Evolutionary conservation across 2,329 filamentous ascomycete species (phyloP).

Genomic region (Penicillium psychrosexuale): DNA sequence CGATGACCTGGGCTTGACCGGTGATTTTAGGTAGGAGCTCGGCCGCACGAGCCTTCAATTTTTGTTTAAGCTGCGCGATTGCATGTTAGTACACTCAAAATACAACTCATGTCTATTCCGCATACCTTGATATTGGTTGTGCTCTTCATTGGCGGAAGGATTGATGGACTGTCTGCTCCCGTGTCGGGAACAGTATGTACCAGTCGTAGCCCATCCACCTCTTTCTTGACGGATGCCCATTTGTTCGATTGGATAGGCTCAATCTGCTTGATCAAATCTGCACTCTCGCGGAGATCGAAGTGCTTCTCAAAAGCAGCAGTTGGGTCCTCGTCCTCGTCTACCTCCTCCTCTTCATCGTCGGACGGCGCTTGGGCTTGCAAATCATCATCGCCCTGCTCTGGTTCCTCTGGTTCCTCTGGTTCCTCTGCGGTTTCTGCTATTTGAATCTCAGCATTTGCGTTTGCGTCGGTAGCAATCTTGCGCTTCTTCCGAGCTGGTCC

Average conservation of each 20-base stretch:
- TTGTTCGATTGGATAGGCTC: constrained; percentile 47
- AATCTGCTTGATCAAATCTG: constrained; percentile 53
- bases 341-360: constrained; percentile 41
- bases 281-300: constrained; percentile 67
- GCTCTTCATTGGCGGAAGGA: constrained; percentile 31
- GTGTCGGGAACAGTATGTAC: constrained; percentile 31
- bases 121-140: constrained; percentile 38
- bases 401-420: constrained; percentile 14
- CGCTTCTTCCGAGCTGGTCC: constrained; percentile 52
- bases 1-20: constrained; percentile 61
- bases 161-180: constrained; percentile 22
- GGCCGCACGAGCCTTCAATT: constrained; percentile 56
- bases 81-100: neutral
- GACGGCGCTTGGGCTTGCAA: constrained; percentile 51
- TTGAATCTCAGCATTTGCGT: constrained; percentile 17
- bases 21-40: constrained; percentile 59
- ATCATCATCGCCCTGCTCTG: constrained; percentile 39
- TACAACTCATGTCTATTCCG: neutral
- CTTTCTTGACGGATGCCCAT: constrained; percentile 47
- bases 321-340: constrained; percentile 40
- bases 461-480: constrained; percentile 46
- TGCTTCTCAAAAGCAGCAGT: constrained; percentile 77
- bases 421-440: constrained; percentile 20
- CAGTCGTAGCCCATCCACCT: constrained; percentile 33
- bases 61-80: constrained; percentile 66